Percentiles rank a stretch among this genome's conserved stretches.
Conservation (phyloP, 495 filamentous ascomycete species). For the Schizothecium vesticola region DNA sequence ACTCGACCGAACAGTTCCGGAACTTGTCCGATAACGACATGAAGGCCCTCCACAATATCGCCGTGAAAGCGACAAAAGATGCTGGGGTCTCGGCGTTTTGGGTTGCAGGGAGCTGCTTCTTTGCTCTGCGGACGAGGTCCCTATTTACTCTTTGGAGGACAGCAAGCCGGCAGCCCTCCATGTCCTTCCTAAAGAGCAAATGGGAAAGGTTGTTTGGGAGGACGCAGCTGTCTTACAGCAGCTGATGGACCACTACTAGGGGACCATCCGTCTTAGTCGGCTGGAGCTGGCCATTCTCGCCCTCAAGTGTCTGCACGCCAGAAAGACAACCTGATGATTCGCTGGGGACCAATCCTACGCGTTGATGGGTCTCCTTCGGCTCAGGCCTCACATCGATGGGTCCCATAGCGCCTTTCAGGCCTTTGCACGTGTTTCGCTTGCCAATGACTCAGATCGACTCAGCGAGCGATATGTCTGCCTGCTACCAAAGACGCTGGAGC, state of each 20-base stretch:
- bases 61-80: constrained; percentile 3
- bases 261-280: constrained; percentile 14
- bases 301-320: constrained; percentile 13
- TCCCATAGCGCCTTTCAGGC: constrained; percentile 41
- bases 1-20: constrained; percentile 12
- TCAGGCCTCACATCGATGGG: constrained; percentile 28
- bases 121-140: neutral
- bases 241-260: constrained; percentile 21
- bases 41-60: constrained; percentile 4
- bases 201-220: constrained; percentile 9
- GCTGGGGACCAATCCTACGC: constrained; percentile 42
- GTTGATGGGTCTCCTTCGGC: constrained; percentile 39
- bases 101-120: too few relatives aligned
- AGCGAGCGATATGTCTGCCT: constrained; percentile 18
- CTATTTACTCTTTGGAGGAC: neutral
- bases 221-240: constrained; percentile 5
- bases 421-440: constrained; percentile 33
- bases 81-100: constrained; percentile 12
- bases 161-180: neutral
- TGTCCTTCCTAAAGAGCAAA: constrained; percentile 9
- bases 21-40: constrained; percentile 1
- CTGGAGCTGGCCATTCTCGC: constrained; percentile 19
- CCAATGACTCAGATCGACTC: constrained; percentile 22
- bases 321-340: neutral
- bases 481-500: constrained; percentile 4